A percentile compares a stretch with the other conserved stretches of the same genome.
These are phyloP conservation scores for Sporothrix sp. DNA, from an alignment of 2,329 filamentous ascomycete genomes.

Conservation along the genomic window DNA sequence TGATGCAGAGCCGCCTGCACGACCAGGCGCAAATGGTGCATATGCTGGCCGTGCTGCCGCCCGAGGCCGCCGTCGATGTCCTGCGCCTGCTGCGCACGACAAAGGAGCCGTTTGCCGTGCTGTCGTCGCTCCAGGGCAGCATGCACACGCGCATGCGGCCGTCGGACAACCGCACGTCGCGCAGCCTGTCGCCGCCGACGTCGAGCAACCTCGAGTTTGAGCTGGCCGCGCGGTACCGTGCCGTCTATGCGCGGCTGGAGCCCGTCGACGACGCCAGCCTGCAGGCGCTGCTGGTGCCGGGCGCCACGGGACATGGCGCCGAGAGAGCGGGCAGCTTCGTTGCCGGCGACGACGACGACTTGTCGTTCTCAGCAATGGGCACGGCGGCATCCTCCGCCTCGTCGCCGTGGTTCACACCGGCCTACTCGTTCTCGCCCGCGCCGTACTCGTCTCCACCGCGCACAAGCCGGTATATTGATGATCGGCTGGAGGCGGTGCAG, in stretches of 20 bases:
- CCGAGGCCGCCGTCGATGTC: not conserved
- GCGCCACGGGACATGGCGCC: not conserved
- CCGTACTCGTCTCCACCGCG: not conserved
- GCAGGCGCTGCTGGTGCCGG: not conserved
- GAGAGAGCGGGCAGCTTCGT: not conserved
- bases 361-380: not conserved
- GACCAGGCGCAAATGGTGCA: not conserved
- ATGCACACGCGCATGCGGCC: slow-evolving; percentile 1
- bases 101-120: not conserved
- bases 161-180: not conserved
- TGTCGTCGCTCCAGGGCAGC: not conserved
- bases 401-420: too few species aligned
- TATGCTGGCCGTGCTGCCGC: not conserved
- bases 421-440: not conserved
- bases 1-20: not conserved
- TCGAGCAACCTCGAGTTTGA: not conserved
- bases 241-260: not conserved
- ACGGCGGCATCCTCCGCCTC: too few species aligned
- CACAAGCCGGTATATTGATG: not conserved
- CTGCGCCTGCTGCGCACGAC: not conserved
- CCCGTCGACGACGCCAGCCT: not conserved
- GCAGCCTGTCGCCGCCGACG: not conserved
- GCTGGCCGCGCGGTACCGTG: not conserved
- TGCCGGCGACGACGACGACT: too few species aligned
- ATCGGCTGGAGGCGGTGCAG: slow-evolving; percentile 1